Conservation (phyloP, 768 basidiomycete genomes). For the Leccinum sublutescens region DNA sequence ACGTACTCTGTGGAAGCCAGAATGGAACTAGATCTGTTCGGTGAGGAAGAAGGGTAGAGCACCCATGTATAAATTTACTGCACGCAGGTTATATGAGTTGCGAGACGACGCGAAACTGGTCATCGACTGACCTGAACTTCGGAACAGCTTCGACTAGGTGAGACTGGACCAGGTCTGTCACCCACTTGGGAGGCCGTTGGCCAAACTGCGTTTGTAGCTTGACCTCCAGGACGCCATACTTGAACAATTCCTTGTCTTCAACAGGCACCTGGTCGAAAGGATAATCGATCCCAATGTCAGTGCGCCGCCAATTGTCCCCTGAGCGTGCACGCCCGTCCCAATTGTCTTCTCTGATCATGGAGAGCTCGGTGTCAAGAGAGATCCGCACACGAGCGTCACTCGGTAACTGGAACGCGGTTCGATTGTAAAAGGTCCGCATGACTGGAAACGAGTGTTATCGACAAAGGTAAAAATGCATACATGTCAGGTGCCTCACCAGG, state of each 20-base stretch:
- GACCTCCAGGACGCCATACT: constrained; percentile 95
- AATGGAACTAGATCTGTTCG: constrained; percentile 96
- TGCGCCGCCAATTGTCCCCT: constrained; percentile 90
- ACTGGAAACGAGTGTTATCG: constrained; percentile 44
- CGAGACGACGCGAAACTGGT: neutral
- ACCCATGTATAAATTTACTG: constrained; percentile 96
- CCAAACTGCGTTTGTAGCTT: constrained; percentile 96
- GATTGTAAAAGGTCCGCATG: constrained; percentile 96
- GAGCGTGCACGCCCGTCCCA: constrained; percentile 85
- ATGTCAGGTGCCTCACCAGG: constrained; percentile 58
- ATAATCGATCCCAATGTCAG: constrained; percentile 88
- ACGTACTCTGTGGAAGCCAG: constrained; percentile 93
- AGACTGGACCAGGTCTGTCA: constrained; percentile 91
- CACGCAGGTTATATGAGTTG: constrained; percentile 3
- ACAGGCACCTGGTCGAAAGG: constrained; percentile 76
- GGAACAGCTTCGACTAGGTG: constrained; percentile 97
- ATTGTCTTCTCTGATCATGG: constrained; percentile 93
- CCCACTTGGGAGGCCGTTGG: constrained; percentile 95
- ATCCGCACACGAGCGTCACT: constrained; percentile 99
- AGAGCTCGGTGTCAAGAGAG: constrained; percentile 94
- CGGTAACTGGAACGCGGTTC: constrained; percentile 98
- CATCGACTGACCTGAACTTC: constrained; percentile 75
- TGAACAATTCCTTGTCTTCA: constrained; percentile 92
- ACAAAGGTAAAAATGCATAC: neutral
- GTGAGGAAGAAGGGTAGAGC: constrained; percentile 86